These are phyloP conservation scores for Yarrowia yakushimensis DNA, from an alignment of 805 yeast species.

Conservation along the genomic window DNA sequence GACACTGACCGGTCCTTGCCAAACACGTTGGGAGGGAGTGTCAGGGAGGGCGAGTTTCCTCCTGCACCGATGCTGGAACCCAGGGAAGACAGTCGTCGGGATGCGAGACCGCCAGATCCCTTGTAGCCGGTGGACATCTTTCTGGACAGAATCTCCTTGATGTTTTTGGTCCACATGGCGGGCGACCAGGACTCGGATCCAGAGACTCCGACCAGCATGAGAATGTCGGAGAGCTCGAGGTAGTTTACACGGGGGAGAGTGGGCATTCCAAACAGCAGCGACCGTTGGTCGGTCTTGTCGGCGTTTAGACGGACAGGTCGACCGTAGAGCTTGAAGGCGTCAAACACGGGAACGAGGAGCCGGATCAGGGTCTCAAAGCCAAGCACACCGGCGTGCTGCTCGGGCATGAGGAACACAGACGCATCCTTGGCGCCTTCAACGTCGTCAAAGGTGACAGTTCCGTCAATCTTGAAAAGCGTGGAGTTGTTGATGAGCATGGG, in stretches of 20 bases:
- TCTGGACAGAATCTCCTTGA: constrained; percentile 53
- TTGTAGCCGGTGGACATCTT: constrained; percentile 50
- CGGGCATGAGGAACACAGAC: constrained; percentile 77
- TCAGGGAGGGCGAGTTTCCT: constrained; percentile 6
- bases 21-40: constrained; percentile 18
- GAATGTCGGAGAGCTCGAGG: constrained; percentile 59
- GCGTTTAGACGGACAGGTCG: constrained; percentile 74
- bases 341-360: constrained; percentile 69
- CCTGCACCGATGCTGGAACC: neutral
- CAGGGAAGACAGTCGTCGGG: constrained; percentile 4
- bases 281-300: constrained; percentile 60
- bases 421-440: constrained; percentile 49
- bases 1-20: constrained; percentile 28
- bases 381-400: constrained; percentile 73
- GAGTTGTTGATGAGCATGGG: constrained; percentile 76
- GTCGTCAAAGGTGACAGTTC: constrained; percentile 49
- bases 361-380: constrained; percentile 83
- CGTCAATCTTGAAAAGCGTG: constrained; percentile 86
- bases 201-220: constrained; percentile 41
- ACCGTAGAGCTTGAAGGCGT: constrained; percentile 76
- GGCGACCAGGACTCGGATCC: constrained; percentile 50
- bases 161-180: constrained; percentile 55
- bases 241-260: constrained; percentile 75
- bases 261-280: constrained; percentile 78
- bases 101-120: constrained; percentile 39